phyloP scores from a whole-genome alignment of 768 basidiomycete genomes.

The Coprinellus aureogranulatus region DNA sequence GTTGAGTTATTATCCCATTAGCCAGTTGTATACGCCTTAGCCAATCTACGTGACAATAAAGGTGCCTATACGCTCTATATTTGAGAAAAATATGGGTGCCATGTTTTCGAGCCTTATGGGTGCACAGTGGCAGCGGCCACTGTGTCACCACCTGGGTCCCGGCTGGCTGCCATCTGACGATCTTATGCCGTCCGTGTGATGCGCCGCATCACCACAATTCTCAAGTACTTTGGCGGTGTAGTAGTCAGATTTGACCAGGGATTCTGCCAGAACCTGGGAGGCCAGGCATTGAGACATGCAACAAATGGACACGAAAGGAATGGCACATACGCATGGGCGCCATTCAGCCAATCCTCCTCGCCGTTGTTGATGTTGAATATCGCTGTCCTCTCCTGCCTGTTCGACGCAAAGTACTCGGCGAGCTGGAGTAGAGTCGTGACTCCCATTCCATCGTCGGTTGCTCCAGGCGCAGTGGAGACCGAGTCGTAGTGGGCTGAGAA shows the following conservation, averaged over 20 bases:
- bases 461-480: constrained; percentile 70
- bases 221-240: too few species aligned
- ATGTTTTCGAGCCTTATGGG: too few species aligned
- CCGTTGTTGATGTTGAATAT: constrained; percentile 87
- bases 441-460: constrained; percentile 79
- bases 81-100: too few species aligned
- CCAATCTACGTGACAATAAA: too few species aligned
- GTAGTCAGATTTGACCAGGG: constrained; percentile 68
- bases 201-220: too few species aligned
- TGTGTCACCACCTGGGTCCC: too few species aligned
- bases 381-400: constrained; percentile 56
- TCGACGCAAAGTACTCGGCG: constrained; percentile 49
- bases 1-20: too few species aligned
- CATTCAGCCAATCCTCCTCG: constrained; percentile 75
- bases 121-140: too few species aligned
- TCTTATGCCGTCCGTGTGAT: too few species aligned
- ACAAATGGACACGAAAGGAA: neutral
- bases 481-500: constrained; percentile 85
- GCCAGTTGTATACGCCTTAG: too few species aligned
- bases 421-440: constrained; percentile 65
- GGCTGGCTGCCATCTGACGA: too few species aligned
- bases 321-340: constrained; percentile 57
- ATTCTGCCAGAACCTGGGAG: constrained; percentile 62
- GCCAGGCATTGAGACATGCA: neutral
- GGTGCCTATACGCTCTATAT: too few species aligned